Conservation (phyloP, 2,329 filamentous ascomycete genomes). For the Ophiostoma montium region DNA sequence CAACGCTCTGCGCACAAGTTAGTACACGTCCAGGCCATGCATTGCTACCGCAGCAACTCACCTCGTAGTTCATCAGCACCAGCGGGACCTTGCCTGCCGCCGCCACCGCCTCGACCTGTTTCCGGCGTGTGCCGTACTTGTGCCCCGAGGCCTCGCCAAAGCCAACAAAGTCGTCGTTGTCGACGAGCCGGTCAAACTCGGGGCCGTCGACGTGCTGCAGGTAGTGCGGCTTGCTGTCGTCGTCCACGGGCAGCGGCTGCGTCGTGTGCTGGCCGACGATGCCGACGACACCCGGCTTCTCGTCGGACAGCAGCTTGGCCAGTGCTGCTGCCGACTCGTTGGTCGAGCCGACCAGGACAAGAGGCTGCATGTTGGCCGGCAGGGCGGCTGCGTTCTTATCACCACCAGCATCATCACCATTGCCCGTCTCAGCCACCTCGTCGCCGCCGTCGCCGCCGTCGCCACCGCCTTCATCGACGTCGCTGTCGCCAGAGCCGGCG, state of each 20-base stretch:
- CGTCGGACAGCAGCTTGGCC: slow-evolving; percentile 46
- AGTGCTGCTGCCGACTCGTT: slow-evolving; percentile 51
- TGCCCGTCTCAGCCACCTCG: slow-evolving; percentile 5
- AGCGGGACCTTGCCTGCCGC: slow-evolving; percentile 46
- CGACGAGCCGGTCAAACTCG: slow-evolving; percentile 42
- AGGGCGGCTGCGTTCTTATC: slow-evolving; percentile 16
- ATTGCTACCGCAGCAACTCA: slow-evolving; percentile 20
- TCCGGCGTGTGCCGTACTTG: slow-evolving; percentile 43
- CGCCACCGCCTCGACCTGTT: slow-evolving; percentile 33
- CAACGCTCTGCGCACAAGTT: slow-evolving; percentile 26
- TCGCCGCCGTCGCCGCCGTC: slow-evolving; percentile 34
- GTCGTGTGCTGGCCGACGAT: slow-evolving; percentile 42
- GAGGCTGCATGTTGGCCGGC: slow-evolving; percentile 36
- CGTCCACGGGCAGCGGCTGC: slow-evolving; percentile 25
- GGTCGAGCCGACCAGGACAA: slow-evolving; percentile 54
- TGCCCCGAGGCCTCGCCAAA: slow-evolving; percentile 34
- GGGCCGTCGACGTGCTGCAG: slow-evolving; percentile 39
- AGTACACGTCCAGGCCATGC: slow-evolving; percentile 15
- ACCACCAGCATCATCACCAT: slow-evolving; percentile 2
- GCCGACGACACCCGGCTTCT: slow-evolving; percentile 52
- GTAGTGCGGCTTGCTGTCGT: not conserved
- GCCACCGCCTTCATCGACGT: slow-evolving; percentile 62
- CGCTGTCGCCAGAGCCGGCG: slow-evolving; percentile 32
- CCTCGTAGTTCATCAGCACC: slow-evolving; percentile 37
- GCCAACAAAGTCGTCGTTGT: slow-evolving; percentile 45